Conservation (phyloP, 768 basidiomycete species). For the Auriscalpium microsporum region DNA sequence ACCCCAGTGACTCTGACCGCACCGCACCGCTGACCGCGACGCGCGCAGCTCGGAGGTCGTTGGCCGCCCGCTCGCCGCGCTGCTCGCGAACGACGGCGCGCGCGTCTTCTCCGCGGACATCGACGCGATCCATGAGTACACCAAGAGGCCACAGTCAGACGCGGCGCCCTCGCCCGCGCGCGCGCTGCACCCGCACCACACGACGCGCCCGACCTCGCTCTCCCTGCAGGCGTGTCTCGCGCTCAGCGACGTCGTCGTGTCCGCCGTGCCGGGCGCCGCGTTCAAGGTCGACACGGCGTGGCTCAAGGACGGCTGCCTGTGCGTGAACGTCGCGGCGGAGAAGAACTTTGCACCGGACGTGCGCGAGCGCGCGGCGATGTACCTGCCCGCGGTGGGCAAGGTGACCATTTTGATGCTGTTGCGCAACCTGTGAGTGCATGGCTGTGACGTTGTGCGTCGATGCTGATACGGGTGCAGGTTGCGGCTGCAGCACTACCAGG, state of each 20-base stretch:
- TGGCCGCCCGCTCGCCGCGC: constrained; percentile 90
- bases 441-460: no score
- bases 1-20: background rate
- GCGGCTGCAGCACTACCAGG: constrained; percentile 48
- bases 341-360: constrained; percentile 96
- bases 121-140: constrained; percentile 95
- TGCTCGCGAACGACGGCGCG: constrained; percentile 94
- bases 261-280: constrained; percentile 75
- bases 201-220: constrained; percentile 60
- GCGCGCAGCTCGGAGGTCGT: constrained; percentile 86
- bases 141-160: constrained; percentile 51
- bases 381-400: constrained; percentile 95
- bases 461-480: constrained; percentile 28
- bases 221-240: constrained; percentile 75
- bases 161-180: constrained; percentile 24
- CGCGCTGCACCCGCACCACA: constrained; percentile 76
- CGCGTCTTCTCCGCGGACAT: constrained; percentile 93
- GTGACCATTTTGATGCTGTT: constrained; percentile 97
- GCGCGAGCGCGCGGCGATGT: constrained; percentile 90
- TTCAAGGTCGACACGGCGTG: constrained; percentile 88
- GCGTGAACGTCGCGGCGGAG: constrained; percentile 87
- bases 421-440: constrained; percentile 70
- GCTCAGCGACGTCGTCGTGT: constrained; percentile 87
- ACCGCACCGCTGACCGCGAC: background rate
- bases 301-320: constrained; percentile 91